phyloP scores from a whole-genome alignment of 345 rosid genomes.

The Eutrema yunnanense region DNA sequence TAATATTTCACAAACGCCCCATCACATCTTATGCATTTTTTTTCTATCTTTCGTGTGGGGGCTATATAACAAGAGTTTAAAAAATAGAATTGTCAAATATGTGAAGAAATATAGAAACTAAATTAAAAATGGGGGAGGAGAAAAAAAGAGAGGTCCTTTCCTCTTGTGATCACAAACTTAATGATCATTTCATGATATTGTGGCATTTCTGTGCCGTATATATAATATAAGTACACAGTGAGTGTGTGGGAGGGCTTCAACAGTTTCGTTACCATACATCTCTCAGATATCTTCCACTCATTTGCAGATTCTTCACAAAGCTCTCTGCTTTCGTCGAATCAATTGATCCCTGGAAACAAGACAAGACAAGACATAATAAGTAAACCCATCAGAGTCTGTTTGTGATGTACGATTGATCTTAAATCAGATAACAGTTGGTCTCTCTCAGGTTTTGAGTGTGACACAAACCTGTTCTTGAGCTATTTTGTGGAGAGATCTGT shows the following conservation, averaged over 20 bases:
- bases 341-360: slow-evolving; percentile 54
- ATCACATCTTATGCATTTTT: slow-evolving; percentile 11
- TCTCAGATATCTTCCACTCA: slow-evolving; percentile 79
- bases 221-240: slow-evolving; percentile 18
- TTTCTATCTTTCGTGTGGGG: neutral
- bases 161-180: slow-evolving; percentile 22
- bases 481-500: slow-evolving; percentile 79
- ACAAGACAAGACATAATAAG: neutral
- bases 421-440: neutral
- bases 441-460: neutral
- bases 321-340: slow-evolving; percentile 78
- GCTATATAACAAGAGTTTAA: slow-evolving; percentile 12
- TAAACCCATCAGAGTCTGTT: neutral
- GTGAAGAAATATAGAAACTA: neutral
- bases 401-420: neutral
- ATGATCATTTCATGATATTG: slow-evolving; percentile 1
- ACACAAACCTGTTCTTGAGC: slow-evolving; percentile 72
- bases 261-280: slow-evolving; percentile 44
- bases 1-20: slow-evolving; percentile 16
- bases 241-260: slow-evolving; percentile 1
- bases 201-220: slow-evolving; percentile 19
- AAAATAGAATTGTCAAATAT: slow-evolving; percentile 9
- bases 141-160: neutral
- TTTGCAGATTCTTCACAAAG: slow-evolving; percentile 87
- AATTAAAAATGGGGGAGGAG: neutral